Conservation (phyloP, 768 basidiomycete species). For the Tricholoma sp. region DNA sequence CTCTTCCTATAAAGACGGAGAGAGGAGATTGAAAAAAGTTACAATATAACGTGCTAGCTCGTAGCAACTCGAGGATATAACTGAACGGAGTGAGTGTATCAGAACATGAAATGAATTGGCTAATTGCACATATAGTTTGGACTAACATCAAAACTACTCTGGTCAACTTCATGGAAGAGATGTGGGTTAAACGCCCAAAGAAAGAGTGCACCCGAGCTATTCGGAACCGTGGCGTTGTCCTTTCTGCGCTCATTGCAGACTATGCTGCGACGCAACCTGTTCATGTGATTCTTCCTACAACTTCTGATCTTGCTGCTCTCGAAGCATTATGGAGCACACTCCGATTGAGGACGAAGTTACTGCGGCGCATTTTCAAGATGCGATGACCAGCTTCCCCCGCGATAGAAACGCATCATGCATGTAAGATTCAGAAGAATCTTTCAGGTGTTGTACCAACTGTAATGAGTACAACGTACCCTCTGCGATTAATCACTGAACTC, state of each 20-base stretch:
- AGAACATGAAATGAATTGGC: not conserved
- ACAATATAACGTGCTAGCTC: not conserved
- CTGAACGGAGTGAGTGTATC: conserved; percentile 8
- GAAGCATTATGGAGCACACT: conserved; percentile 12
- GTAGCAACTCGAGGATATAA: conserved; percentile 6
- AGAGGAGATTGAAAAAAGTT: conserved; percentile 11
- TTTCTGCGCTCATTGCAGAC: conserved; percentile 7
- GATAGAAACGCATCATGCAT: too few species aligned
- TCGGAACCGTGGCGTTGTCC: conserved; percentile 5
- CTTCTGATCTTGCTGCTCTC: conserved; percentile 14
- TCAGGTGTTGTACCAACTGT: too few species aligned
- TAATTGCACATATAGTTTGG: conserved; percentile 10
- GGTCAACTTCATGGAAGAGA: conserved; percentile 10
- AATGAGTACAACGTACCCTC: too few species aligned
- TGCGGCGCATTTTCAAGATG: conserved; percentile 9
- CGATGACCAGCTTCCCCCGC: conserved; percentile 11
- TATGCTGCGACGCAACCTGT: conserved; percentile 10
- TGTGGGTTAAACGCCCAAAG: conserved; percentile 10
- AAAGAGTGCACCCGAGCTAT: conserved; percentile 3
- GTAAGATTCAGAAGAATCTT: too few species aligned
- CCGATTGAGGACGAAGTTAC: conserved; percentile 11
- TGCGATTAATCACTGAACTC: too few species aligned
- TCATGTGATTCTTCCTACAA: conserved; percentile 9
- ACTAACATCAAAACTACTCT: conserved; percentile 12
- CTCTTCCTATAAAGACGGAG: conserved; percentile 11